phyloP scores from a whole-genome alignment of 2,329 filamentous ascomycete genomes.

The Fusarium temperatum region DNA sequence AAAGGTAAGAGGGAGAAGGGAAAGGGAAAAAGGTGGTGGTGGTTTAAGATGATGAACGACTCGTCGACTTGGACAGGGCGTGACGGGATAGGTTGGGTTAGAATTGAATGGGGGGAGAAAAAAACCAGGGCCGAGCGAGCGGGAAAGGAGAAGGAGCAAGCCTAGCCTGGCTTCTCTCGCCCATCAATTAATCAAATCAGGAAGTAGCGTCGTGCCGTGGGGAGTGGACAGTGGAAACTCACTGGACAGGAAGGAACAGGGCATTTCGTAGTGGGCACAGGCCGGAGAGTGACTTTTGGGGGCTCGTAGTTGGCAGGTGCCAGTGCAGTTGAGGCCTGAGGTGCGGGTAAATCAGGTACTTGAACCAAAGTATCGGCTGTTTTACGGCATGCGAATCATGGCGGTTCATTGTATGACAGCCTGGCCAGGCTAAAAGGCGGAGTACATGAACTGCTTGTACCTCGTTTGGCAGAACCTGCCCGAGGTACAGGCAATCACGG shows the following conservation, averaged over 20 bases:
- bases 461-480: background rate
- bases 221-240: constrained; percentile 13
- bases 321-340: constrained; percentile 21
- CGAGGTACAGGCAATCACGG: background rate
- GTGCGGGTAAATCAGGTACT: constrained; percentile 19
- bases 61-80: constrained; percentile 36
- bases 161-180: constrained; percentile 20
- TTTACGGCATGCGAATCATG: background rate
- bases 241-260: background rate
- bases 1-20: constrained; percentile 13
- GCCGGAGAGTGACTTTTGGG: constrained; percentile 29
- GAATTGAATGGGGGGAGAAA: constrained; percentile 32
- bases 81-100: constrained; percentile 34
- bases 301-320: constrained; percentile 38
- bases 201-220: constrained; percentile 40
- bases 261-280: constrained; percentile 28
- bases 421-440: constrained; percentile 25
- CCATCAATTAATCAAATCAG: constrained; percentile 37
- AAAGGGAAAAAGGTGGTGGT: constrained; percentile 27
- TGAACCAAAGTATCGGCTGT: background rate
- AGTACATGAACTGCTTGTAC: constrained; percentile 28
- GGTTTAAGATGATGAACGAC: constrained; percentile 40
- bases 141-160: constrained; percentile 43
- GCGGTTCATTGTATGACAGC: background rate
- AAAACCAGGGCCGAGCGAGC: constrained; percentile 40